Evolutionary conservation across 106 monocot species (phyloP).

Genomic region (Dactylorhiza incarnata): DNA sequence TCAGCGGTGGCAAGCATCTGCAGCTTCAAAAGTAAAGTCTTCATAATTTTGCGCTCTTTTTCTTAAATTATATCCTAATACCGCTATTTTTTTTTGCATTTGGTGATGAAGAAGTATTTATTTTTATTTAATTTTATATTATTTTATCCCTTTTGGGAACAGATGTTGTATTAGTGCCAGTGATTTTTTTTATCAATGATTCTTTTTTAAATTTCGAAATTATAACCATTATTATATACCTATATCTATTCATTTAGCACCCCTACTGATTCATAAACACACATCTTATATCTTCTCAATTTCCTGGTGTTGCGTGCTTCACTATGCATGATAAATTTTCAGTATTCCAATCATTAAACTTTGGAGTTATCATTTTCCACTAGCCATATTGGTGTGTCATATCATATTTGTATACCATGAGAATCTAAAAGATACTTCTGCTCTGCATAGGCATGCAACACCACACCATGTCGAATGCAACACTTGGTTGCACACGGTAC

Average conservation of each 20-base stretch:
- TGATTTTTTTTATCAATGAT: background rate
- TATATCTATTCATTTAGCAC: background rate
- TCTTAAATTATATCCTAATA: background rate
- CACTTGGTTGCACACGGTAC: too few species aligned
- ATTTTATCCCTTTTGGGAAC: background rate
- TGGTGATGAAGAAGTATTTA: background rate
- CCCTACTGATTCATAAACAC: background rate
- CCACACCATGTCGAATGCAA: too few species aligned
- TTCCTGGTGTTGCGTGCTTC: background rate
- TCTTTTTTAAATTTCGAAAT: background rate
- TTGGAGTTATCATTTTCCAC: background rate
- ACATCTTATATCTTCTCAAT: background rate
- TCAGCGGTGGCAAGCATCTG: conserved; percentile 95
- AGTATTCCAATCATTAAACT: background rate
- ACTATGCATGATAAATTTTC: background rate
- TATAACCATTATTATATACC: background rate
- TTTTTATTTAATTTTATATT: background rate
- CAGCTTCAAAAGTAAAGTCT: conserved; percentile 69
- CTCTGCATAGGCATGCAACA: too few species aligned
- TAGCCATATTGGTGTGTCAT: background rate
- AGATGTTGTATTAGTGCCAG: background rate
- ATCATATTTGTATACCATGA: background rate
- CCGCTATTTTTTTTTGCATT: background rate
- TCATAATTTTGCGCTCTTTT: background rate
- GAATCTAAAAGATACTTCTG: background rate